Conservation (phyloP, 441 rosid genomes). For the Adansonia rubrostipa region DNA sequence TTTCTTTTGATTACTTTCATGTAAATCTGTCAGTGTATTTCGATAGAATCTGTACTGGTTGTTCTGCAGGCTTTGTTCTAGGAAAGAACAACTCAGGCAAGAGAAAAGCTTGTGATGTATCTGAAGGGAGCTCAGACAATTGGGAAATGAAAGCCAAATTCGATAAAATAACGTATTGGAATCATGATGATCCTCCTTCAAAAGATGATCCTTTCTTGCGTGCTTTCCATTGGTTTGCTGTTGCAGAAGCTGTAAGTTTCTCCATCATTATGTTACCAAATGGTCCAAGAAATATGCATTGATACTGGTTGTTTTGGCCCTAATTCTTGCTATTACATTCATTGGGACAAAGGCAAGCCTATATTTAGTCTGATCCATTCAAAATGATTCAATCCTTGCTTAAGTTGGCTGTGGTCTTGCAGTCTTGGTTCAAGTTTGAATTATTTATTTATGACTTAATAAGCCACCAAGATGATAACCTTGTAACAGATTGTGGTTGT, state of each 20-base stretch:
- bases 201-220: constrained; percentile 71
- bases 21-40: not conserved
- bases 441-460: not conserved
- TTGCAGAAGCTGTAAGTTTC: constrained; percentile 76
- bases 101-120: constrained; percentile 47
- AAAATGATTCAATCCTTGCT: not conserved
- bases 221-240: constrained; percentile 66
- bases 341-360: not conserved
- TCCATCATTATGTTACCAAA: constrained; percentile 14
- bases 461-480: not conserved
- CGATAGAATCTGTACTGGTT: not conserved
- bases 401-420: not conserved
- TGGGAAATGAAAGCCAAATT: constrained; percentile 83
- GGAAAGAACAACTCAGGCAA: constrained; percentile 59
- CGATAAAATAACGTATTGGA: constrained; percentile 78
- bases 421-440: not conserved
- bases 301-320: not conserved
- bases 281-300: not conserved
- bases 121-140: constrained; percentile 41
- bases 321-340: not conserved
- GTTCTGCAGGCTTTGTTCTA: constrained; percentile 63
- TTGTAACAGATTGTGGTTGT: not conserved
- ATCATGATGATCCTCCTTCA: constrained; percentile 76
- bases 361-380: not conserved
- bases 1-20: not conserved